Conservation (phyloP, 1,284 basidiomycete species). For the Bjerkandera adusta region DNA sequence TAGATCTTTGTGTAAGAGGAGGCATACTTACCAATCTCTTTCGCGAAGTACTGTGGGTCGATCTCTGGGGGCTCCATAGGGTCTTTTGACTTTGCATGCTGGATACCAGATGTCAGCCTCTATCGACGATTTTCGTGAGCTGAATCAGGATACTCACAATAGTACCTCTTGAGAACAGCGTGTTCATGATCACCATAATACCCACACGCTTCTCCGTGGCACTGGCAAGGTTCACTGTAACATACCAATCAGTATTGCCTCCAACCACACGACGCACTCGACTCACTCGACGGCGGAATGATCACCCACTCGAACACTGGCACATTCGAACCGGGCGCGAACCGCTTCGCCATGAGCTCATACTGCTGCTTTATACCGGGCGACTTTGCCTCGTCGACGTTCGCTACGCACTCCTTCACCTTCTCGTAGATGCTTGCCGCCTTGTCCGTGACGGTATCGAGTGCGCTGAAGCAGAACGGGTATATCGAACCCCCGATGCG, state of each 20-base stretch:
- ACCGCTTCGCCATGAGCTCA: constrained; percentile 31
- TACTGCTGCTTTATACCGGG: constrained; percentile 34
- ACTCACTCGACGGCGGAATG: constrained; percentile 18
- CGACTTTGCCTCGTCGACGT: constrained; percentile 20
- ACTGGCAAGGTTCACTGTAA: constrained; percentile 18
- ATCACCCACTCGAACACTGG: constrained; percentile 22
- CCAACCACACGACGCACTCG: constrained; percentile 15
- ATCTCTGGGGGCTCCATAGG: constrained; percentile 40
- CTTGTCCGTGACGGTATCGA: constrained; percentile 21
- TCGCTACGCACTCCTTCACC: constrained; percentile 25
- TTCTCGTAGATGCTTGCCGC: constrained; percentile 26
- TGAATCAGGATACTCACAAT: constrained; percentile 24
- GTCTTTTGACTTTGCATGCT: constrained; percentile 40
- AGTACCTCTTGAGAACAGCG: constrained; percentile 35
- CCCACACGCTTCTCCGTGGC: constrained; percentile 27
- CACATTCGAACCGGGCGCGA: constrained; percentile 19
- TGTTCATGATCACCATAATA: constrained; percentile 26
- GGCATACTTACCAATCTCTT: constrained; percentile 40
- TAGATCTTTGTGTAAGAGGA: constrained; percentile 1
- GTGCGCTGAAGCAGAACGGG: constrained; percentile 20
- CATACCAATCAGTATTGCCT: not conserved
- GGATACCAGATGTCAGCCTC: not conserved
- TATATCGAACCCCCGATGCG: constrained; percentile 13
- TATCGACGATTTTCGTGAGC: not conserved
- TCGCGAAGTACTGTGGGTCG: constrained; percentile 48